Evolutionary conservation across 106 monocot species (phyloP).

Genomic region (Platanthera zijinensis): DNA sequence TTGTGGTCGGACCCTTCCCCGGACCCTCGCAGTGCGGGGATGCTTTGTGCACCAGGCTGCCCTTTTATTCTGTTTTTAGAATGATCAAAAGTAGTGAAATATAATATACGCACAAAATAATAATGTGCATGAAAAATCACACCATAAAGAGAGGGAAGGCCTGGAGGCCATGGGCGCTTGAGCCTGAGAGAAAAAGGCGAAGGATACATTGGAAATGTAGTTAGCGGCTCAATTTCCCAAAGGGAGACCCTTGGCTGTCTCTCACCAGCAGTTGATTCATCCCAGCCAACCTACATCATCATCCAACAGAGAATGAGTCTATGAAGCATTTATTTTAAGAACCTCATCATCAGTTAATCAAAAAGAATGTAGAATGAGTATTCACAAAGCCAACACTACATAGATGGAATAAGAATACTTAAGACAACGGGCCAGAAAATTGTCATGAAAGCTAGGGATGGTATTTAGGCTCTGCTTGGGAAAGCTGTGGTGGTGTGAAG

Average conservation of each 20-base stretch:
- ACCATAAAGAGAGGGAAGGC: constrained; percentile 63
- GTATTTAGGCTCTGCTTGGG: too few relatives aligned
- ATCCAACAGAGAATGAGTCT: neutral
- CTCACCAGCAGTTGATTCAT: constrained; percentile 92
- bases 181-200: constrained; percentile 79
- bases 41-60: too few relatives aligned
- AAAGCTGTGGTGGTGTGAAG: too few relatives aligned
- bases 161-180: constrained; percentile 89
- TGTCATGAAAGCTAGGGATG: neutral
- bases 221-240: constrained; percentile 97
- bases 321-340: neutral
- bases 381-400: neutral
- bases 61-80: too few relatives aligned
- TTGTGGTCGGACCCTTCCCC: too few relatives aligned
- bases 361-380: neutral
- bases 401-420: neutral
- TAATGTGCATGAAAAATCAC: constrained; percentile 2
- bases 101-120: neutral
- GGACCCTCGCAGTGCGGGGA: too few relatives aligned
- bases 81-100: neutral
- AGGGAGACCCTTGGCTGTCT: constrained; percentile 91
- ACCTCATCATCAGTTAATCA: neutral
- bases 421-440: neutral
- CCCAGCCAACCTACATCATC: constrained; percentile 88
- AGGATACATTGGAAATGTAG: constrained; percentile 96